Conservation (phyloP, 345 rosid genomes). For the Acer campestre region DNA sequence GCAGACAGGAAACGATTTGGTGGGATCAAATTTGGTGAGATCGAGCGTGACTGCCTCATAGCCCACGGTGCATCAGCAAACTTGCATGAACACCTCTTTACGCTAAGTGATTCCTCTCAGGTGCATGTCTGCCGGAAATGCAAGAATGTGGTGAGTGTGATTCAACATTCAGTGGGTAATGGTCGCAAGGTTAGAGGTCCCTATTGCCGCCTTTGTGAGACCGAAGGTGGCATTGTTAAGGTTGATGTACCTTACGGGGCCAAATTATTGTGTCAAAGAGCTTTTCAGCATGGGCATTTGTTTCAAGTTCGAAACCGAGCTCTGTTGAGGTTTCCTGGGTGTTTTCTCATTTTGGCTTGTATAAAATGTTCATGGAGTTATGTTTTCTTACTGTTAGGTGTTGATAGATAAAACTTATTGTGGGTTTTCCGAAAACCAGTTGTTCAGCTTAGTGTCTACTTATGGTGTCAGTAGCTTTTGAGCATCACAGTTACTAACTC, state of each 20-base stretch:
- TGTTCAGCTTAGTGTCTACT: too few relatives aligned
- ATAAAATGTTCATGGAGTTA: too few relatives aligned
- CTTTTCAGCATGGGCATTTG: too few relatives aligned
- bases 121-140: constrained; percentile 75
- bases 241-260: constrained; percentile 66
- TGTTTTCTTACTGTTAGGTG: too few relatives aligned
- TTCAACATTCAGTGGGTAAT: constrained; percentile 52
- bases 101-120: constrained; percentile 75
- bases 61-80: constrained; percentile 89
- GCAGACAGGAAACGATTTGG: constrained; percentile 86
- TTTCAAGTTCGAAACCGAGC: too few relatives aligned
- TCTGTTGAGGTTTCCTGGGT: too few relatives aligned
- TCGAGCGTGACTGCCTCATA: constrained; percentile 88
- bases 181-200: constrained; percentile 86
- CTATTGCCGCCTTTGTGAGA: constrained; percentile 60
- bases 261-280: too few relatives aligned
- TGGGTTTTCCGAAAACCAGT: too few relatives aligned
- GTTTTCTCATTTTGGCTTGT: too few relatives aligned
- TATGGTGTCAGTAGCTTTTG: too few relatives aligned
- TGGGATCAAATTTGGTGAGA: constrained; percentile 88
- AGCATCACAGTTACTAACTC: too few relatives aligned
- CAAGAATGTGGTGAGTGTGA: constrained; percentile 62
- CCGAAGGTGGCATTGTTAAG: constrained; percentile 60
- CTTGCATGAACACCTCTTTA: constrained; percentile 79
- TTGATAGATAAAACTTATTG: too few relatives aligned